Percentiles rank a stretch among this genome's conserved stretches.
Evolutionary conservation across 192 early-diverging fungal genomes (phyloP).

Genomic region (Gamsiella multidivaricata): DNA sequence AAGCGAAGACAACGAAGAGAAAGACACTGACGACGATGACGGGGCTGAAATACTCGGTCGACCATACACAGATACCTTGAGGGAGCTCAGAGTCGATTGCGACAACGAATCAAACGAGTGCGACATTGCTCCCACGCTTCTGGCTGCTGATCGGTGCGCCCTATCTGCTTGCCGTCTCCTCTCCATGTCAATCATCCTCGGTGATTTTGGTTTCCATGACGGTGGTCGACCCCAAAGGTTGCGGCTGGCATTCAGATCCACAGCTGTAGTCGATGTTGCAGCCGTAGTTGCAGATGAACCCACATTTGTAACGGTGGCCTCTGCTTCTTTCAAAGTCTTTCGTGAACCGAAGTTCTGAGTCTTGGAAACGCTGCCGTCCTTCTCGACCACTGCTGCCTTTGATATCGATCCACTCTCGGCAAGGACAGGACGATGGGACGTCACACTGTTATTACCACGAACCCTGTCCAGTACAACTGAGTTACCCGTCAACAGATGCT

Average conservation of each 20-base stretch:
- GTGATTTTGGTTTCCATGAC: conserved; percentile 46
- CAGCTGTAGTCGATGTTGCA: background rate
- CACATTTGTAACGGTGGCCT: too few species aligned
- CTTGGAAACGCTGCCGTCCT: too few species aligned
- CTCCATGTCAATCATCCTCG: conserved; percentile 44
- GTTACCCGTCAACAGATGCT: conserved; percentile 14
- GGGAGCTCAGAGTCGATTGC: conserved; percentile 15
- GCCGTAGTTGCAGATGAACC: background rate
- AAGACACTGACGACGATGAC: conserved; percentile 9
- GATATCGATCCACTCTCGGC: background rate
- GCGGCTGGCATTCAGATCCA: background rate
- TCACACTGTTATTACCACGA: background rate
- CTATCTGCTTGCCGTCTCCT: conserved; percentile 10
- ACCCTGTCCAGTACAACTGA: conserved; percentile 8
- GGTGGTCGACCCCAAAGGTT: conserved; percentile 51
- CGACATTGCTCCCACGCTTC: background rate
- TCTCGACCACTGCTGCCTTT: too few species aligned
- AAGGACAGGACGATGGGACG: background rate
- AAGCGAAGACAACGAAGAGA: conserved; percentile 16
- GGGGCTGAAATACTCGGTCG: conserved; percentile 6
- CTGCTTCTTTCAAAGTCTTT: too few species aligned
- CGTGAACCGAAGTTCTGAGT: too few species aligned
- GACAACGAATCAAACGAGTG: conserved; percentile 4
- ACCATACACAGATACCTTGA: conserved; percentile 48
- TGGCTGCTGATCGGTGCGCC: background rate